Conservation (phyloP, 2,329 filamentous ascomycete genomes). For the Ophiobolus disseminans region DNA sequence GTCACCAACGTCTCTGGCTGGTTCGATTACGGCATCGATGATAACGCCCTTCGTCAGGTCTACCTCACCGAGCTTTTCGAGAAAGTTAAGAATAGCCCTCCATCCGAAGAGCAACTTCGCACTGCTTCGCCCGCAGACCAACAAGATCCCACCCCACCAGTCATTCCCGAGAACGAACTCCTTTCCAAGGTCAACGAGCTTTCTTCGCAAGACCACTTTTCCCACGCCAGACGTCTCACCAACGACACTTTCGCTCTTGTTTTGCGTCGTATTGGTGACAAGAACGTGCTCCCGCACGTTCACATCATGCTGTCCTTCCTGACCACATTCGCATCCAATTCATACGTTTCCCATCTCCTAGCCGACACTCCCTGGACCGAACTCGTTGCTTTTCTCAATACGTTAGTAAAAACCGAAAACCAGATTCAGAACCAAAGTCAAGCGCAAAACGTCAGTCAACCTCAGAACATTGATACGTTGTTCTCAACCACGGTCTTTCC, state of each 20-base stretch:
- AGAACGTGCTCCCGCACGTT: slow-evolving; percentile 67
- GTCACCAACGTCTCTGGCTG: slow-evolving; percentile 63
- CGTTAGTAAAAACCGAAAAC: slow-evolving; percentile 52
- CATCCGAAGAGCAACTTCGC: slow-evolving; percentile 23
- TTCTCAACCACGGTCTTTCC: slow-evolving; percentile 55
- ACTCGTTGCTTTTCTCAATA: slow-evolving; percentile 61
- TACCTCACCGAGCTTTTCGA: slow-evolving; percentile 17
- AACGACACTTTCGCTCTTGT: slow-evolving; percentile 57
- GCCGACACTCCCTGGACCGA: slow-evolving; percentile 60
- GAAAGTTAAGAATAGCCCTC: slow-evolving; percentile 13
- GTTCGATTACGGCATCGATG: slow-evolving; percentile 61
- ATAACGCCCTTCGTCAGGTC: slow-evolving; percentile 47
- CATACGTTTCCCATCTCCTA: slow-evolving; percentile 40
- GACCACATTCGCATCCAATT: slow-evolving; percentile 49
- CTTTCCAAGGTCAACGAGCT: slow-evolving; percentile 22
- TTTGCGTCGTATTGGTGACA: slow-evolving; percentile 62
- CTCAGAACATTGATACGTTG: slow-evolving; percentile 42
- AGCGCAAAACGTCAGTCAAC: slow-evolving; percentile 1
- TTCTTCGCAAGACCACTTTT: slow-evolving; percentile 31
- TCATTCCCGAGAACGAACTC: slow-evolving; percentile 26
- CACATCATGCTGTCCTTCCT: slow-evolving; percentile 70
- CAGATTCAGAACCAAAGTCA: slow-evolving; percentile 18
- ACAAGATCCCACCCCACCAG: slow-evolving; percentile 15
- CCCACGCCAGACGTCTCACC: slow-evolving; percentile 51
- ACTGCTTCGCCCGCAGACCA: slow-evolving; percentile 23